Evolutionary conservation across 78 protist genomes (phyloP).

Genomic region (Planoprotostelium fungivorum): DNA sequence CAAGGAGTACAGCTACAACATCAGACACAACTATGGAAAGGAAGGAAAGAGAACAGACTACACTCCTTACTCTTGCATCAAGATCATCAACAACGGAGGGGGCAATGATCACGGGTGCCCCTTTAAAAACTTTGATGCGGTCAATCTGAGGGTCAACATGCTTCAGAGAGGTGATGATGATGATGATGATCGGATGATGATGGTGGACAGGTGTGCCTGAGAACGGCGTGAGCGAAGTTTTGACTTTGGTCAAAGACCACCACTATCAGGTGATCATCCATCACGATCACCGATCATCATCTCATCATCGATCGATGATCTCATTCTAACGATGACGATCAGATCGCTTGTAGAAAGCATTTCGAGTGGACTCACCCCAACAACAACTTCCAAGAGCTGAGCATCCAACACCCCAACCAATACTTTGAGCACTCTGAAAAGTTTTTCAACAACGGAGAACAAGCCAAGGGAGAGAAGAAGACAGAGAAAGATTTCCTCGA

Average conservation of each 20-base stretch:
- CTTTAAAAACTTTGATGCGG: not conserved
- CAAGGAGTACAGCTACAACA: constrained; percentile 66
- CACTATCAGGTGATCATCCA: constrained; percentile 1
- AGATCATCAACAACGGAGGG: constrained; percentile 27
- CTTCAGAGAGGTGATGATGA: not conserved
- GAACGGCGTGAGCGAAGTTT: constrained; percentile 6
- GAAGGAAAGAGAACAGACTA: constrained; percentile 80
- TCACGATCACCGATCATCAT: not conserved
- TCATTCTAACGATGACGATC: not conserved
- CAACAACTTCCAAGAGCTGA: constrained; percentile 4
- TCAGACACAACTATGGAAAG: constrained; percentile 85
- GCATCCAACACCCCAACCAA: constrained; percentile 49
- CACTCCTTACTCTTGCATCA: constrained; percentile 58
- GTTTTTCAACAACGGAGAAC: constrained; percentile 12
- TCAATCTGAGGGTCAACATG: not conserved
- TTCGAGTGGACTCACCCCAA: constrained; percentile 30
- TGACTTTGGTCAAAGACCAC: constrained; percentile 3
- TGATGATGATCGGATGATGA: constrained; percentile 11
- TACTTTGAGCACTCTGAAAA: constrained; percentile 18
- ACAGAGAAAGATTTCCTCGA: not conserved
- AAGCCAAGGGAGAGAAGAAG: not conserved
- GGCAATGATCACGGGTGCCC: constrained; percentile 57
- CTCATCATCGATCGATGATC: not conserved
- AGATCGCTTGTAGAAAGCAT: constrained; percentile 42
- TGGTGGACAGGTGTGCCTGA: constrained; percentile 9